phyloP scores from a whole-genome alignment of 441 rosid genomes.

The Pelargonium cotyledonis region DNA sequence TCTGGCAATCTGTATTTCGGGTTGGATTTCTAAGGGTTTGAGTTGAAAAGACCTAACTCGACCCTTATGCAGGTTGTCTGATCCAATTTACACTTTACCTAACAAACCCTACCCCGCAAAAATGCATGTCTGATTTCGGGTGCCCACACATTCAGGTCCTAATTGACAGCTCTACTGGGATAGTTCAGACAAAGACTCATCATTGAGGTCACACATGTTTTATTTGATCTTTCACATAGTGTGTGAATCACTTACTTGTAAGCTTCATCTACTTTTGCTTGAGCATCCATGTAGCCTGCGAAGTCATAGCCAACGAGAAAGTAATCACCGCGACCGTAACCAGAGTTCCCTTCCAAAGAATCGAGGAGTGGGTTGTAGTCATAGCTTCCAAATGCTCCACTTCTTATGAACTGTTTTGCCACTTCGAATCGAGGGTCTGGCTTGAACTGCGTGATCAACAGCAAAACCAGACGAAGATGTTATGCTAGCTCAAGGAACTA shows the following conservation, averaged over 20 bases:
- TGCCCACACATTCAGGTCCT: too few relatives aligned
- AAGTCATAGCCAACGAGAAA: slow-evolving; percentile 96
- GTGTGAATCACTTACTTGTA: slow-evolving; percentile 23
- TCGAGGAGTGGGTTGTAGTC: slow-evolving; percentile 67
- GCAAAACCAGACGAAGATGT: slow-evolving; percentile 8
- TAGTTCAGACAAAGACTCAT: not conserved
- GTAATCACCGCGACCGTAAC: slow-evolving; percentile 79
- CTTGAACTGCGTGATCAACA: slow-evolving; percentile 52
- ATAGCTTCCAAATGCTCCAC: slow-evolving; percentile 73
- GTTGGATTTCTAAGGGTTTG: too few relatives aligned
- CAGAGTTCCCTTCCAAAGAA: slow-evolving; percentile 88
- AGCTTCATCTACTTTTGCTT: slow-evolving; percentile 75
- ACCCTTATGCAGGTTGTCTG: too few relatives aligned
- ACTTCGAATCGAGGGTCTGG: slow-evolving; percentile 81
- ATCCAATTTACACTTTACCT: too few relatives aligned
- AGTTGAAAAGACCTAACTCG: too few relatives aligned
- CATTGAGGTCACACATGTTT: not conserved
- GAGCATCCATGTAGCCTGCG: slow-evolving; percentile 83
- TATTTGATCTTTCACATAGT: not conserved
- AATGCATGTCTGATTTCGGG: too few relatives aligned
- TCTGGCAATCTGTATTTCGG: too few relatives aligned
- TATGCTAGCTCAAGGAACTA: not conserved
- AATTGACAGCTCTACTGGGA: not conserved
- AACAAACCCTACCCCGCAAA: too few relatives aligned
- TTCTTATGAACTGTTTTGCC: slow-evolving; percentile 59